Conservation (phyloP, 257 asterid species). For the Cordia subcordata region DNA sequence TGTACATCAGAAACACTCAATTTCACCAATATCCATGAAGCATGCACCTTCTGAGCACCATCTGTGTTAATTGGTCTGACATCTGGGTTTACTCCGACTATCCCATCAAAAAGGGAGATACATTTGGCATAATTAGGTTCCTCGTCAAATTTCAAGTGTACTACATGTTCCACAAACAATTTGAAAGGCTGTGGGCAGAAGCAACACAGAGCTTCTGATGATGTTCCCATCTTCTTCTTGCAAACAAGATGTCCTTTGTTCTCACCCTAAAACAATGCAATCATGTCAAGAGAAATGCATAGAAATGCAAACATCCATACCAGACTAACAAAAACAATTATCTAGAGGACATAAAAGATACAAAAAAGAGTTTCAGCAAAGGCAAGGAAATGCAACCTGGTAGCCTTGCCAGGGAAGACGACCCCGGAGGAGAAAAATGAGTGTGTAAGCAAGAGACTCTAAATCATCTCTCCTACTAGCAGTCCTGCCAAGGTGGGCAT, state of each 20-base stretch:
- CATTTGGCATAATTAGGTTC: conserved; percentile 1
- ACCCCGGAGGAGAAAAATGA: conserved; percentile 62
- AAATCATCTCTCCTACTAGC: conserved; percentile 75
- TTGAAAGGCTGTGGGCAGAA: background rate
- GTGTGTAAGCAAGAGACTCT: conserved; percentile 73
- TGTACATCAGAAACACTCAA: background rate
- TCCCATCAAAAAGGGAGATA: conserved; percentile 2
- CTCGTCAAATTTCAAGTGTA: background rate
- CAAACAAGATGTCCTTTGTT: background rate
- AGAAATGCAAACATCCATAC: no score
- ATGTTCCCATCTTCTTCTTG: background rate
- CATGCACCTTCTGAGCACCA: conserved; percentile 4
- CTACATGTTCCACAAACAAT: background rate
- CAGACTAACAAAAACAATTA: background rate
- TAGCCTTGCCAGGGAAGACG: conserved; percentile 75
- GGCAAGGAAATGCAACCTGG: conserved; percentile 34
- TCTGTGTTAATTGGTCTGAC: conserved; percentile 4
- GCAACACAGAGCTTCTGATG: background rate
- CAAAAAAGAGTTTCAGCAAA: background rate
- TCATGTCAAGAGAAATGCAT: background rate
- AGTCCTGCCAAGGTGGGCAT: conserved; percentile 74
- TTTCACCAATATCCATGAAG: background rate
- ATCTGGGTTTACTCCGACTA: conserved; percentile 5
- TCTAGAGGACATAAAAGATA: background rate
- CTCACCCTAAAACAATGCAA: background rate